phyloP scores from a whole-genome alignment of 2,329 filamentous ascomycete genomes.

The Penicillium verrucosum region DNA sequence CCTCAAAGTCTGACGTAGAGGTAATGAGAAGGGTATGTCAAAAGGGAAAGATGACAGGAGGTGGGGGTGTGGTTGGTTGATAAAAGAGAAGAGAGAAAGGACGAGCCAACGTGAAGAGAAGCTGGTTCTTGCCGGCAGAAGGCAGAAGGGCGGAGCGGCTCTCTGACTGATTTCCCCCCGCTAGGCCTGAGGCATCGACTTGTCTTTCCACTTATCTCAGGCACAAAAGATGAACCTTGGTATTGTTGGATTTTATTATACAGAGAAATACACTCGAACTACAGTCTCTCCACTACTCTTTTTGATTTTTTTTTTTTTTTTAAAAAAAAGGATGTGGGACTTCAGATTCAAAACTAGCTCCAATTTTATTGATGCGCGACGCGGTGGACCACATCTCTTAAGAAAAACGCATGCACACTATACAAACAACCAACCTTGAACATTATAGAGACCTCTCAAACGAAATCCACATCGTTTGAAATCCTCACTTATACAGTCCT shows the following conservation, averaged over 20 bases:
- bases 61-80: conserved; percentile 6
- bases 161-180: conserved; percentile 16
- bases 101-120: conserved; percentile 13
- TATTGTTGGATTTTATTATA: not conserved
- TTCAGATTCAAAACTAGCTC: not conserved
- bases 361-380: not conserved
- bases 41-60: conserved; percentile 9
- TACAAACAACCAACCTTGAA: not conserved
- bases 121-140: conserved; percentile 23
- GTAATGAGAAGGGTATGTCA: conserved; percentile 7
- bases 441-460: not conserved
- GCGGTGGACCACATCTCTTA: not conserved
- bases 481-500: not conserved
- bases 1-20: conserved; percentile 20
- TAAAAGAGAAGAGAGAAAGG: conserved; percentile 14
- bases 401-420: not conserved
- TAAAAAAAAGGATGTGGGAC: not conserved
- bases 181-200: conserved; percentile 19
- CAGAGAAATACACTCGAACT: not conserved
- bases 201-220: not conserved
- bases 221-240: not conserved
- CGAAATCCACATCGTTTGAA: not conserved
- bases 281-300: not conserved
- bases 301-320: not conserved
- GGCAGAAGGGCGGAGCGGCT: conserved; percentile 12